Conservation (phyloP, 108 stramenopile species). For the Cyclotella kingstonii region DNA sequence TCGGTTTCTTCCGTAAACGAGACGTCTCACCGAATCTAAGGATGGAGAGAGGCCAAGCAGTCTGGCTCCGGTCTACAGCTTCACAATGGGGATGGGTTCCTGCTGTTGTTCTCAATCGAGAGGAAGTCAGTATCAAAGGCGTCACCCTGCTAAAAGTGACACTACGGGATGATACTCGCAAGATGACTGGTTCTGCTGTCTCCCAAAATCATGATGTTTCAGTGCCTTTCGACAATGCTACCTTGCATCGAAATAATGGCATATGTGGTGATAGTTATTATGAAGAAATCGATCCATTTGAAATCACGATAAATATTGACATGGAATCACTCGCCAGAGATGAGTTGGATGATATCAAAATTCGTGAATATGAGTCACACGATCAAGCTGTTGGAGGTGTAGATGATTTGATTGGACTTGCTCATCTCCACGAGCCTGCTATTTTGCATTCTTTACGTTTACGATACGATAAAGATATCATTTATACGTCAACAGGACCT, state of each 20-base stretch:
- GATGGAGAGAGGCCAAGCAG: constrained; percentile 85
- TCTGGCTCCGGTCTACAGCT: constrained; percentile 78
- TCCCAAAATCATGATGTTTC: constrained; percentile 1
- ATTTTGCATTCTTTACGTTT: constrained; percentile 42
- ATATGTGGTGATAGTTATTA: constrained; percentile 41
- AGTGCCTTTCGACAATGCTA: constrained; percentile 16
- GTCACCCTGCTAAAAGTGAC: constrained; percentile 22
- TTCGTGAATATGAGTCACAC: constrained; percentile 59
- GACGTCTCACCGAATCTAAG: not conserved
- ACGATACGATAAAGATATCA: constrained; percentile 49
- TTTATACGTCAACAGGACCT: constrained; percentile 65
- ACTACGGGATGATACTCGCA: constrained; percentile 53
- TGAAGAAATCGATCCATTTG: constrained; percentile 58
- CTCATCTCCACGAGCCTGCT: constrained; percentile 46
- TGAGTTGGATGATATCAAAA: constrained; percentile 79
- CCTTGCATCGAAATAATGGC: constrained; percentile 3
- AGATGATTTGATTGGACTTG: constrained; percentile 42
- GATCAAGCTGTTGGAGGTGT: constrained; percentile 34
- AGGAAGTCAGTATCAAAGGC: constrained; percentile 47
- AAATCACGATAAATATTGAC: constrained; percentile 62
- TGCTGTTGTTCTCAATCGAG: constrained; percentile 67
- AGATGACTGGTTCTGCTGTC: constrained; percentile 13
- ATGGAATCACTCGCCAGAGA: constrained; percentile 71
- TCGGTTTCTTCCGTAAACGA: not conserved
- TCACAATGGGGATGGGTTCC: constrained; percentile 92